A percentile compares a stretch with the other conserved stretches of the same genome.
phyloP scores from a whole-genome alignment of 306 rosid genomes.

The Cucumis hystrix region DNA sequence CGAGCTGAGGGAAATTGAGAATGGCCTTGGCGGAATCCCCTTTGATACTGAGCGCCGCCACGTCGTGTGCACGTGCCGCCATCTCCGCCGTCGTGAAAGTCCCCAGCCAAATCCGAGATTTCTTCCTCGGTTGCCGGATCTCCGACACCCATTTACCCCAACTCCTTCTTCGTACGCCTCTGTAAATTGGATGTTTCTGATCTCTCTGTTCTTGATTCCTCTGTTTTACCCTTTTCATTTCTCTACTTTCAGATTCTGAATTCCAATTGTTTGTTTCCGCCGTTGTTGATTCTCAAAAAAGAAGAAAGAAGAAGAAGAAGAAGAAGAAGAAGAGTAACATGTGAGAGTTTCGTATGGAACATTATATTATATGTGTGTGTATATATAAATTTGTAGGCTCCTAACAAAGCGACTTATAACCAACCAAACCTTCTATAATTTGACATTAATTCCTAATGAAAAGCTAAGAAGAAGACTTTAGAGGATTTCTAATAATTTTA shows the following conservation, averaged over 20 bases:
- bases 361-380: background rate
- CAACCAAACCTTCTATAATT: constrained; percentile 8
- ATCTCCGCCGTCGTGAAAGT: constrained; percentile 16
- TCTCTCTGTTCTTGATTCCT: background rate
- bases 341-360: background rate
- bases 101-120: constrained; percentile 19
- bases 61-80: constrained; percentile 20
- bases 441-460: background rate
- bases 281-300: background rate
- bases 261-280: constrained; percentile 1
- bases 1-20: constrained; percentile 57
- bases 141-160: constrained; percentile 23
- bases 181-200: constrained; percentile 3
- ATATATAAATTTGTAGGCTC: background rate
- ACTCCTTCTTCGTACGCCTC: constrained; percentile 15
- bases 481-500: background rate
- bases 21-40: constrained; percentile 39
- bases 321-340: background rate
- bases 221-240: background rate
- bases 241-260: constrained; percentile 7
- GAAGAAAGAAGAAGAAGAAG: background rate
- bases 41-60: constrained; percentile 32
- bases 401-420: constrained; percentile 6
- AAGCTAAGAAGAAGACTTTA: background rate
- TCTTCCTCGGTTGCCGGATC: constrained; percentile 18